Evolutionary conservation across 179 eudicot genomes (phyloP), one percentile per base, ranked within the genome.

Genomic region (Vitellaria paradoxa): DNA sequence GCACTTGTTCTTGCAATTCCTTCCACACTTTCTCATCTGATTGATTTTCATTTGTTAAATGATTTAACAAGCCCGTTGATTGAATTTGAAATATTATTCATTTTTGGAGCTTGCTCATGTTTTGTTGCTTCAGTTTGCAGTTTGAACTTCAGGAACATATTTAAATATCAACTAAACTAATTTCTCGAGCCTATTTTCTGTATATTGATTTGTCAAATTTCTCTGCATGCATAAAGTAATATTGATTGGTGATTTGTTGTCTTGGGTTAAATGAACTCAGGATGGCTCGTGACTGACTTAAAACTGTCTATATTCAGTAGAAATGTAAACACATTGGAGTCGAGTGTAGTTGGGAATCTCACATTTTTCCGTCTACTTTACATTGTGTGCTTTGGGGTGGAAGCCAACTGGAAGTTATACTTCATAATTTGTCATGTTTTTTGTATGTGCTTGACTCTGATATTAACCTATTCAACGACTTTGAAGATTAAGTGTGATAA

Each of bases 91-190:
- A 47, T 50, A 10, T 65, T 12, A 56, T 23, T 23, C 57, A 61
- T 21, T 74, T 45, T 21, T 21, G 68, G 56, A 46, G 26, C 15
- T 45, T 60, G 9, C 23, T 61, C 8, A 7, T 45, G 37, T 26
- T 30, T 64, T 15, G 47, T 47, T 45, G 20, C 67, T 45, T 60
- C 17, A 0, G 45, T 64, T 52, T 24, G 74, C 26, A 52, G 30
- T 8, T 70, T 53, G 74, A 70, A 70, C 46, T 24, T 52, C 61
- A 69, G 10, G 30, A 20, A 21, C 73, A 69, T 69, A 7, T n/a
- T 47, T 49, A 49, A 49, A 46, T 69, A 47, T 24, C 8, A 63
- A 23, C 15, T 69, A 46, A 49, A 26, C 26, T 62, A 49, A 63
- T 74, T 49, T 62, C 69, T 46, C n/a, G 21, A 24, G 57, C 46